A percentile compares a stretch with the other conserved stretches of the same genome.
These are phyloP conservation scores for Saccharomyces hybrid DNA, from an alignment of 1,139 yeast genomes.

Conservation along the genomic window DNA sequence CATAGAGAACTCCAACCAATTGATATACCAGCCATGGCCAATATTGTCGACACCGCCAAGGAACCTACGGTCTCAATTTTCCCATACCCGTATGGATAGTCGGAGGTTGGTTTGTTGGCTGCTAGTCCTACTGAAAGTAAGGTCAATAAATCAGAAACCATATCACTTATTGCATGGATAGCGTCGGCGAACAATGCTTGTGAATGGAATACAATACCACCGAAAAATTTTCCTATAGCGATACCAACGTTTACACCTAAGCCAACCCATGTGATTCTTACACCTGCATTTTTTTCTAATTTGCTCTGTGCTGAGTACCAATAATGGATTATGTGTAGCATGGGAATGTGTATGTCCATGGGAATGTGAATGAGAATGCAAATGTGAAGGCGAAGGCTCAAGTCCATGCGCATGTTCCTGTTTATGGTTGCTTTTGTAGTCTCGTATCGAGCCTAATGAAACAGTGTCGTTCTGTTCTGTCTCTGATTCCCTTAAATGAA, in stretches of 20 bases:
- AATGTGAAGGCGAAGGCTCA: slow-evolving; percentile 1
- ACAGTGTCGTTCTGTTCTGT: slow-evolving; percentile 33
- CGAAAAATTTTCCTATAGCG: slow-evolving; percentile 80
- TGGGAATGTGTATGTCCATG: slow-evolving; percentile 34
- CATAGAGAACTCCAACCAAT: slow-evolving; percentile 83
- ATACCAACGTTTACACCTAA: slow-evolving; percentile 77
- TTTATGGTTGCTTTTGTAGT: not conserved
- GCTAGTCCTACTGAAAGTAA: slow-evolving; percentile 82
- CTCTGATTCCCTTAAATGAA: slow-evolving; percentile 35
- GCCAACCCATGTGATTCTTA: slow-evolving; percentile 88
- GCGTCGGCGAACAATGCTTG: slow-evolving; percentile 92
- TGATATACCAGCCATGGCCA: slow-evolving; percentile 77
- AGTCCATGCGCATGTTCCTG: not conserved
- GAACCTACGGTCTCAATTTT: slow-evolving; percentile 90
- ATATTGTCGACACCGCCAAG: slow-evolving; percentile 71
- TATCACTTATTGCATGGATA: slow-evolving; percentile 84
- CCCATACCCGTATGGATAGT: slow-evolving; percentile 85
- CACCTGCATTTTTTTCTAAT: slow-evolving; percentile 65
- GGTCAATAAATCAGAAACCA: slow-evolving; percentile 83
- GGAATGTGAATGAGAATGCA: slow-evolving; percentile 28
- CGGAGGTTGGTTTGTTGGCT: slow-evolving; percentile 51
- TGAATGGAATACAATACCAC: slow-evolving; percentile 88
- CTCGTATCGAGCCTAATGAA: slow-evolving; percentile 13
- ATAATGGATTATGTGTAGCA: slow-evolving; percentile 27
- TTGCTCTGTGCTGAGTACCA: slow-evolving; percentile 35